Conservation (phyloP, 1,284 basidiomycete species). For the Trichosporon ovoides region DNA sequence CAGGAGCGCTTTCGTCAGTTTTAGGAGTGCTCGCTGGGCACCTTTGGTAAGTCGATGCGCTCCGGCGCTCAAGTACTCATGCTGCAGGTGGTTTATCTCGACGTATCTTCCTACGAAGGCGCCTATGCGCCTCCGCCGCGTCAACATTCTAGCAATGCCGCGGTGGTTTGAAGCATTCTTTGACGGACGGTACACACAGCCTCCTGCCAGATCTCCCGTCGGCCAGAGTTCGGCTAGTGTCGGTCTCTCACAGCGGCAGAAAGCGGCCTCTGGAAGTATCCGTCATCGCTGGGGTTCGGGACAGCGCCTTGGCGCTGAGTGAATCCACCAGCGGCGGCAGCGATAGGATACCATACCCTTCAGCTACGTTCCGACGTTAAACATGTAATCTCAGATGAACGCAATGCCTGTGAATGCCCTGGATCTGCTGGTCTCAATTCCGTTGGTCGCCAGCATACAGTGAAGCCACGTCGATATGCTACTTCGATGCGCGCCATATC, state of each 20-base stretch:
- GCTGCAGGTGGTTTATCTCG: constrained; percentile 44
- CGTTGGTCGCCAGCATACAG: too few species aligned
- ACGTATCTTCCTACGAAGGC: constrained; percentile 43
- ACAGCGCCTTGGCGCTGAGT: constrained; percentile 36
- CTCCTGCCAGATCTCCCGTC: background rate
- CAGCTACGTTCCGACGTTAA: background rate
- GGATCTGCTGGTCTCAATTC: too few species aligned
- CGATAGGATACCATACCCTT: background rate
- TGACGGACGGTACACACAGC: background rate
- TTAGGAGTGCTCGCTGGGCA: constrained; percentile 45
- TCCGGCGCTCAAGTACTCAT: background rate
- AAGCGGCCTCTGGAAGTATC: constrained; percentile 10
- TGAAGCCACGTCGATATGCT: too few species aligned
- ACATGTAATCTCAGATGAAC: background rate
- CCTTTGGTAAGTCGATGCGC: constrained; percentile 30
- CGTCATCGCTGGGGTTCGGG: constrained; percentile 45
- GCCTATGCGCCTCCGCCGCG: constrained; percentile 31
- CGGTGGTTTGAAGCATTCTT: constrained; percentile 31
- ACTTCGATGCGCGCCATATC: too few species aligned
- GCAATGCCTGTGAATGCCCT: background rate
- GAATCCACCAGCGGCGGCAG: background rate
- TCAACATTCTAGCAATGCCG: constrained; percentile 37
- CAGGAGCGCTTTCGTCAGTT: constrained; percentile 33
- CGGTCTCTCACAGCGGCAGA: constrained; percentile 2
- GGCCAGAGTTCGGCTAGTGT: background rate